Conservation (phyloP, 208 protist genomes). For the Naegleria gruberi region DNA sequence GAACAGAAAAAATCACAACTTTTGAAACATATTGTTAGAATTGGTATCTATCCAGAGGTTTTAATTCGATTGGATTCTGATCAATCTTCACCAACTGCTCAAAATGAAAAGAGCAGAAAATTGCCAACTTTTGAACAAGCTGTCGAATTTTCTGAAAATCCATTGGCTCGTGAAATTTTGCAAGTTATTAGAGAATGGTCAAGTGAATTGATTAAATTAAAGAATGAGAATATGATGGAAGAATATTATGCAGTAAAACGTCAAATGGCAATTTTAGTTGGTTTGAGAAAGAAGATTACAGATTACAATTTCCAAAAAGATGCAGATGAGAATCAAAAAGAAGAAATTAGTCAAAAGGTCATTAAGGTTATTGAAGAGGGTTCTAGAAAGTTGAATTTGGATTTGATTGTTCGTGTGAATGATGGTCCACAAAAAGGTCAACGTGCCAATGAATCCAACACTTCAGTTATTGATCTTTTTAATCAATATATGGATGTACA, state of each 20-base stretch:
- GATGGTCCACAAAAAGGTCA: not conserved
- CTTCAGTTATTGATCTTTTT: conserved; percentile 17
- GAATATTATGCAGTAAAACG: conserved; percentile 8
- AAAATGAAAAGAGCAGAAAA: conserved; percentile 1
- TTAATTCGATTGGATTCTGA: too few relatives aligned
- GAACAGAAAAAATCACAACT: too few relatives aligned
- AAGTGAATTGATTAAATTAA: conserved; percentile 16
- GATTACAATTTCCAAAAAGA: not conserved
- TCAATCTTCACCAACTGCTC: not conserved
- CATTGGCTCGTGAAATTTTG: conserved; percentile 10
- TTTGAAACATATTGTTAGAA: too few relatives aligned
- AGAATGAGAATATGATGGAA: not conserved
- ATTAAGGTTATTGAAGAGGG: conserved; percentile 24
- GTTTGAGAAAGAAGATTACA: conserved; percentile 17
- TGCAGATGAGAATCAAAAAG: conserved; percentile 3
- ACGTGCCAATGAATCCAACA: conserved; percentile 22
- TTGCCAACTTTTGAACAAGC: not conserved
- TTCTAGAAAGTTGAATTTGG: conserved; percentile 13
- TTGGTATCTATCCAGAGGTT: too few relatives aligned
- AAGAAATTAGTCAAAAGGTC: conserved; percentile 5
- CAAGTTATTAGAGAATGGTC: conserved; percentile 25
- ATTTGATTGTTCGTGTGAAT: conserved; percentile 21
- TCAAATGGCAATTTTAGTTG: conserved; percentile 19
- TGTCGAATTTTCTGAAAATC: not conserved
- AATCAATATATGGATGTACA: not conserved